phyloP scores from a whole-genome alignment of 176 grass and related monocot species.

The Avena eriantha region DNA sequence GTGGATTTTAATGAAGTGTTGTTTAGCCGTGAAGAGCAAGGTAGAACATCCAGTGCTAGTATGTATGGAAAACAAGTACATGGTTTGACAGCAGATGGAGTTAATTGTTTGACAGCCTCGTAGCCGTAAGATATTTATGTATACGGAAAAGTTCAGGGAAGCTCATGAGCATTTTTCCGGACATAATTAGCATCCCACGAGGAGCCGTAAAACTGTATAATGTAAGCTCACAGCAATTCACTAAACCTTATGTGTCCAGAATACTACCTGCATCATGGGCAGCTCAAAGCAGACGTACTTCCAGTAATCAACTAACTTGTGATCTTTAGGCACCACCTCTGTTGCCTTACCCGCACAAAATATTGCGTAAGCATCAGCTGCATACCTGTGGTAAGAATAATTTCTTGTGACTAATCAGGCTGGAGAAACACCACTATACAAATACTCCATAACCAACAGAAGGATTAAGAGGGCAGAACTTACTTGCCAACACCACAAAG shows the following conservation, averaged over 20 bases:
- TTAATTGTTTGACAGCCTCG: no score
- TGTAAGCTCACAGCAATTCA: constrained; percentile 23
- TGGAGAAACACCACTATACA: not conserved
- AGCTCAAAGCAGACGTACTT: constrained; percentile 54
- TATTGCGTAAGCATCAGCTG: constrained; percentile 86
- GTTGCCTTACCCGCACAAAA: constrained; percentile 67
- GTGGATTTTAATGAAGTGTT: constrained; percentile 1
- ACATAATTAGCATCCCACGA: constrained; percentile 7
- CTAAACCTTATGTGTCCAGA: not conserved
- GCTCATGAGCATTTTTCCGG: not conserved
- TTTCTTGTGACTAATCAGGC: not conserved
- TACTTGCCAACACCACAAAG: constrained; percentile 83
- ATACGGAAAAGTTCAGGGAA: not conserved
- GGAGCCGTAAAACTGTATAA: not conserved
- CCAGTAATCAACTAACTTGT: constrained; percentile 81
- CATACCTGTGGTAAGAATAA: constrained; percentile 56
- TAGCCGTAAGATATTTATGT: no score
- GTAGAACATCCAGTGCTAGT: constrained; percentile 1
- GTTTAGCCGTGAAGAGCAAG: not conserved
- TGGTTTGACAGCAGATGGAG: no score
- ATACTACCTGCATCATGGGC: constrained; percentile 35
- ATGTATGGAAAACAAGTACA: no score
- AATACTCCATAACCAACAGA: not conserved
- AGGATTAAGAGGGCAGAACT: constrained; percentile 30
- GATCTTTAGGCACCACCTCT: constrained; percentile 64